Percentiles rank a stretch among this genome's conserved stretches.
phyloP scores from a whole-genome alignment of 2,329 filamentous ascomycete species.

The Cladosporium sp. region DNA sequence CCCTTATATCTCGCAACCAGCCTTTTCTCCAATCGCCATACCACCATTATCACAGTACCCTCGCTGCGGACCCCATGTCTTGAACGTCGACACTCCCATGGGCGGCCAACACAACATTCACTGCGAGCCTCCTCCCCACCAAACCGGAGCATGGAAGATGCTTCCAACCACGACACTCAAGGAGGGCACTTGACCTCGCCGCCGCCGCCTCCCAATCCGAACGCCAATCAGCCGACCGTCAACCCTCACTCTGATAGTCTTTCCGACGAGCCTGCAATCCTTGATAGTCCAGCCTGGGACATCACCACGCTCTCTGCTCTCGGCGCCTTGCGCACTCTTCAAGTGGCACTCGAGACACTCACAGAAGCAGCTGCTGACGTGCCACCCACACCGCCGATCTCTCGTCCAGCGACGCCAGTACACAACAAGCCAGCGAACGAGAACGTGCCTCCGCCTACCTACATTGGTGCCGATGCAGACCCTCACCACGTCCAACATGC shows the following conservation, averaged over 20 bases:
- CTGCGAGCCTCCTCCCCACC: conserved; percentile 6
- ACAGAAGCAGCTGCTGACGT: conserved; percentile 72
- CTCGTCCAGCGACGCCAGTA: conserved; percentile 55
- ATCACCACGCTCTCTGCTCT: conserved; percentile 69
- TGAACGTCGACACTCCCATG: conserved; percentile 7
- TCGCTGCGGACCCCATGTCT: conserved; percentile 1
- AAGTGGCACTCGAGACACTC: conserved; percentile 54
- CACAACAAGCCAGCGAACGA: conserved; percentile 48
- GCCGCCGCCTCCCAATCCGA: conserved; percentile 14
- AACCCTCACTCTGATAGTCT: conserved; percentile 9
- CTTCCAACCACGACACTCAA: conserved; percentile 3
- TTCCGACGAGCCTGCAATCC: conserved; percentile 27
- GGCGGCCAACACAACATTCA: conserved; percentile 4
- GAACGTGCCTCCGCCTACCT: conserved; percentile 28
- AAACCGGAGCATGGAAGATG: conserved; percentile 11
- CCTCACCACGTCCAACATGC: conserved; percentile 74
- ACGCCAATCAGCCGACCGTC: conserved; percentile 6
- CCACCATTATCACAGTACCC: not conserved
- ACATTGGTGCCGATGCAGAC: conserved; percentile 61
- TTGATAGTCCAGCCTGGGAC: conserved; percentile 50
- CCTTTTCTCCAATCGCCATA: not conserved
- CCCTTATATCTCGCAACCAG: not conserved
- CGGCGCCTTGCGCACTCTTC: conserved; percentile 75
- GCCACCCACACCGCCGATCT: conserved; percentile 71
- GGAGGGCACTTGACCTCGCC: conserved; percentile 8